Evolutionary conservation across 2,329 filamentous ascomycete genomes (phyloP), one percentile per base, ranked within the genome.

Genomic region (Paraphaeosphaeria sporulosa): DNA sequence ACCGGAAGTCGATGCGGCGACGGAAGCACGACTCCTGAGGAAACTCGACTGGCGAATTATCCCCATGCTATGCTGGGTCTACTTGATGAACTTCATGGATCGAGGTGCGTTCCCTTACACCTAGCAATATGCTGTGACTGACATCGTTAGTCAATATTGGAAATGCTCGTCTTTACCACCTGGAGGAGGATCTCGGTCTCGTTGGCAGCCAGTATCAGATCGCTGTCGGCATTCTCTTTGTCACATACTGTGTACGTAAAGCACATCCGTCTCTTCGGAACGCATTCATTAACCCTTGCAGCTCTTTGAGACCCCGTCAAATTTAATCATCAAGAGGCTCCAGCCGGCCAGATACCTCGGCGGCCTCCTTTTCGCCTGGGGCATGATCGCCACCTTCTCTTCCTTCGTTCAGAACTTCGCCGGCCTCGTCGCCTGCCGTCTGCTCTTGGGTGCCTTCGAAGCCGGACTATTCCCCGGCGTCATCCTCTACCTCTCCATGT

Each of bases 401-500:
- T 63, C 66, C 21, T 72, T 74, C 19, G 64, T 71, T 44, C 66
- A 72, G 42, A 73, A 64, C 57, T 73, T 67, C 27, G 67, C 65
- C 5, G 62, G 58, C 4, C 65, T 76, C 4, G 59, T 75, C 21
- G 73, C 64, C 5, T 71, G 66, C 42, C 63, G 73, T 27, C 61
- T 73, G 9, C 61, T 76, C 0, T 58, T 76, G 7, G 73, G 73
- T n/a, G 36, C 62, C 3, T 74, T 75, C 42, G 72, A 76, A 59
- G 42, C 43, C 13, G 73, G 71, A 1, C 89, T 88, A 70, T 80
- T 88, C 48, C 87, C 87, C 0, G 87, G 87, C 40, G 85, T 85
- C 0, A 79, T 89, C 17, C 81, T 88, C 51, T 84, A 88, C 49
- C 79, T 89, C 38, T 86, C 85, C 0, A 85, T 87, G 61, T 89